Conservation (phyloP, 139 green algal genomes). For the Trebouxia sp. region DNA sequence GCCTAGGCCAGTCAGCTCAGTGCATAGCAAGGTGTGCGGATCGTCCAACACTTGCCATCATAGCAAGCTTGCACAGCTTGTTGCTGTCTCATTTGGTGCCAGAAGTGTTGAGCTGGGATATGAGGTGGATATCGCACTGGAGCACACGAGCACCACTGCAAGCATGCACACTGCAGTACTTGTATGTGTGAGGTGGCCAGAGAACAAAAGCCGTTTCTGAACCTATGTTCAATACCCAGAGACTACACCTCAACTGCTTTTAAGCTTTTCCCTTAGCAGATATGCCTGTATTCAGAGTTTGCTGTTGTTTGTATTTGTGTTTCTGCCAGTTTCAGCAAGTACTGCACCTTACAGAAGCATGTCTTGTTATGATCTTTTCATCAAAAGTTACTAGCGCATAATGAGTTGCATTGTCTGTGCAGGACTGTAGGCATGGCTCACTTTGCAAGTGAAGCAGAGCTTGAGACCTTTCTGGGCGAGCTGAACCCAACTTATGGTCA, state of each 20-base stretch:
- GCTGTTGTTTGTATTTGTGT: slow-evolving; percentile 8
- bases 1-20: neutral
- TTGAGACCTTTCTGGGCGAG: neutral
- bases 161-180: slow-evolving; percentile 9
- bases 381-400: neutral
- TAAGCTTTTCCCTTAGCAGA: slow-evolving; percentile 3
- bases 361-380: too few species aligned
- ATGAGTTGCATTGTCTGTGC: slow-evolving; percentile 1
- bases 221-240: slow-evolving; percentile 12
- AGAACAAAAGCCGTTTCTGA: slow-evolving; percentile 12
- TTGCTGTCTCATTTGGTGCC: slow-evolving; percentile 5
- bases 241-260: slow-evolving; percentile 16
- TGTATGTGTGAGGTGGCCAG: slow-evolving; percentile 8
- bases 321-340: too few species aligned
- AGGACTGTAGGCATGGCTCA: neutral
- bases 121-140: neutral
- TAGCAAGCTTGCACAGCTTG: too few species aligned
- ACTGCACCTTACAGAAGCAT: too few species aligned
- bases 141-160: slow-evolving; percentile 2
- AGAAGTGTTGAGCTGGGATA: slow-evolving; percentile 7
- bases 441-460: too few species aligned
- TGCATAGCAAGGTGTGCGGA: too few species aligned
- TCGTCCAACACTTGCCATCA: too few species aligned
- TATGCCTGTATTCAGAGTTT: neutral
- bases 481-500: neutral